phyloP scores from a whole-genome alignment of 768 basidiomycete species.

The Stropharia rugosoannulata region DNA sequence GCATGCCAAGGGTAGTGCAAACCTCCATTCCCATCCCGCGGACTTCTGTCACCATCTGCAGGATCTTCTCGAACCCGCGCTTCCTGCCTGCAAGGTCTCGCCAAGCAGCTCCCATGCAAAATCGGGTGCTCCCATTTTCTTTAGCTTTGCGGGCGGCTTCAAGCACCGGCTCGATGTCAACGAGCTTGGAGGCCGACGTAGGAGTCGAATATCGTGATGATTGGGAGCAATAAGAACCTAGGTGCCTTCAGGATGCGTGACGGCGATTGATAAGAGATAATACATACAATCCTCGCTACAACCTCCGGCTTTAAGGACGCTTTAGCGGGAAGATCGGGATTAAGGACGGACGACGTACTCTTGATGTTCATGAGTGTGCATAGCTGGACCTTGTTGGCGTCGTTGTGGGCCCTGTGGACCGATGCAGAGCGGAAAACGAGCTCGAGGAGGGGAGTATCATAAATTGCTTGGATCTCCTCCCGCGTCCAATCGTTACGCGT shows the following conservation, averaged over 20 bases:
- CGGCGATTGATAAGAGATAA: not conserved
- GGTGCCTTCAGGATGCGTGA: not conserved
- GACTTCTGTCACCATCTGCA: constrained; percentile 88
- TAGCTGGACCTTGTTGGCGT: constrained; percentile 89
- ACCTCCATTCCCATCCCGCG: constrained; percentile 99
- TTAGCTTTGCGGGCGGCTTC: constrained; percentile 93
- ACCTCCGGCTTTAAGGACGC: constrained; percentile 69
- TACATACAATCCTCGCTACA: constrained; percentile 91
- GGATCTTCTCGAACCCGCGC: constrained; percentile 89
- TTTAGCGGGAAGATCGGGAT: constrained; percentile 18
- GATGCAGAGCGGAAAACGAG: constrained; percentile 85
- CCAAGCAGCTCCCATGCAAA: constrained; percentile 99
- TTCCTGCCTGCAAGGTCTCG: constrained; percentile 91
- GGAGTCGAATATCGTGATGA: constrained; percentile 90
- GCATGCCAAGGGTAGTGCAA: constrained; percentile 97
- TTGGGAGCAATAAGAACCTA: constrained; percentile 97
- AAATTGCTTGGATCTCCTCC: constrained; percentile 81
- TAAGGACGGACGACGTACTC: constrained; percentile 55
- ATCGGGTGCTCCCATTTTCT: constrained; percentile 93
- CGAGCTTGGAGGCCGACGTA: constrained; percentile 83
- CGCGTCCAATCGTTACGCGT: constrained; percentile 71
- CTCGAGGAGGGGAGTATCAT: constrained; percentile 82
- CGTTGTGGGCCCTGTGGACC: constrained; percentile 84
- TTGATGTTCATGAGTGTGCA: constrained; percentile 99
- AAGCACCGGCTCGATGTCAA: constrained; percentile 90